Evolutionary conservation across 306 rosid genomes (phyloP).

Genomic region (Cercis canadensis): DNA sequence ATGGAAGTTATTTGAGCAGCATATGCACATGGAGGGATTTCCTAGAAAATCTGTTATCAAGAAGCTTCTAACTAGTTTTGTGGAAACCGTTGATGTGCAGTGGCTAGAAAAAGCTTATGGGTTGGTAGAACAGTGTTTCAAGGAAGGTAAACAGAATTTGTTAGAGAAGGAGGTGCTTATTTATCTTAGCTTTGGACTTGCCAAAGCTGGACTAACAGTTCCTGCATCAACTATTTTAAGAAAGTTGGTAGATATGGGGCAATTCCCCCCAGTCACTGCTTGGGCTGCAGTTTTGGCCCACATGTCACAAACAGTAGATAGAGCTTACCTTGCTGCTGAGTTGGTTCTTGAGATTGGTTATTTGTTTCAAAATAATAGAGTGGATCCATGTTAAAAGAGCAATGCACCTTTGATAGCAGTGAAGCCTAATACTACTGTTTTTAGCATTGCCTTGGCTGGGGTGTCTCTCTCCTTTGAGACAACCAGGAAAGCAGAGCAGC

Average conservation of each 20-base stretch:
- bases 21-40: slow-evolving; percentile 80
- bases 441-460: slow-evolving; percentile 79
- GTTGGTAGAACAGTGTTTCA: slow-evolving; percentile 62
- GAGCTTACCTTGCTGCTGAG: slow-evolving; percentile 85
- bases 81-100: slow-evolving; percentile 59
- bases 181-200: slow-evolving; percentile 74
- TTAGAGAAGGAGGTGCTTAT: slow-evolving; percentile 72
- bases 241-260: slow-evolving; percentile 68
- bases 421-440: slow-evolving; percentile 74
- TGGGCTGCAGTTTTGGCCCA: slow-evolving; percentile 83
- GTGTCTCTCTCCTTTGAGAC: slow-evolving; percentile 75
- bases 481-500: slow-evolving; percentile 82
- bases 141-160: slow-evolving; percentile 64
- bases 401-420: slow-evolving; percentile 71
- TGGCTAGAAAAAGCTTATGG: slow-evolving; percentile 79
- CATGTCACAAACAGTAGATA: slow-evolving; percentile 76
- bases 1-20: slow-evolving; percentile 80
- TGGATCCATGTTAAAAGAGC: slow-evolving; percentile 80
- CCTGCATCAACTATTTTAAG: slow-evolving; percentile 75
- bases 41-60: slow-evolving; percentile 77
- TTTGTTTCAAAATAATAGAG: slow-evolving; percentile 79
- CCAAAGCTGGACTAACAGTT: slow-evolving; percentile 64
- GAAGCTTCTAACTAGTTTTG: slow-evolving; percentile 57
- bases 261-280: slow-evolving; percentile 71
- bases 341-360: slow-evolving; percentile 84